Percentiles rank a stretch among this genome's conserved stretches.
These are phyloP conservation scores for Botrytis fragariae DNA, from an alignment of 2,329 filamentous ascomycete genomes.

Conservation along the genomic window DNA sequence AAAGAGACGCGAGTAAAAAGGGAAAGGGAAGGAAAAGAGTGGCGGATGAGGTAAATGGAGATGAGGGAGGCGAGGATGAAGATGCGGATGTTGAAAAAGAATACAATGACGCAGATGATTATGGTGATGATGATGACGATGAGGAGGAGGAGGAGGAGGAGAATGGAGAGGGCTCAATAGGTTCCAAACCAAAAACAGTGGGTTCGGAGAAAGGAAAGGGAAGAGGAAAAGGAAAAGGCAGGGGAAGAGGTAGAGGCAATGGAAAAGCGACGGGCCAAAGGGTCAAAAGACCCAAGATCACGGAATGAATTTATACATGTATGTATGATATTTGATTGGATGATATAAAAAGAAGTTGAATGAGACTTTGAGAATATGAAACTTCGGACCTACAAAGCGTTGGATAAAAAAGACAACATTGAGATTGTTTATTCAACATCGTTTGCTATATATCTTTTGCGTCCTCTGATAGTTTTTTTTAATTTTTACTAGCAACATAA, in stretches of 20 bases:
- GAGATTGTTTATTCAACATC: background rate
- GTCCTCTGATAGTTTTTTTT: too few species aligned
- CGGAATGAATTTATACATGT: background rate
- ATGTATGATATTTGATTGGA: background rate
- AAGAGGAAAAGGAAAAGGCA: conserved; percentile 20
- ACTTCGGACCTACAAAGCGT: background rate
- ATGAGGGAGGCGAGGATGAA: conserved; percentile 6
- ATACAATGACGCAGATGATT: conserved; percentile 9
- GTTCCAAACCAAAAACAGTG: background rate
- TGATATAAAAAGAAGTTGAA: background rate
- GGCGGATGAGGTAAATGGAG: conserved; percentile 16
- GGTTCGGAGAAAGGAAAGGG: conserved; percentile 22
- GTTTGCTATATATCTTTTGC: background rate
- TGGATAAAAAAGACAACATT: background rate
- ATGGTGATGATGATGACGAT: conserved; percentile 1
- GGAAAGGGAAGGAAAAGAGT: conserved; percentile 16
- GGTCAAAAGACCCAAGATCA: background rate
- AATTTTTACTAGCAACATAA: too few species aligned
- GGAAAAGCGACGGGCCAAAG: background rate
- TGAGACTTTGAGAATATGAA: background rate
- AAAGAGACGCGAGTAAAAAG: conserved; percentile 26
- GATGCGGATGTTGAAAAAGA: conserved; percentile 6
- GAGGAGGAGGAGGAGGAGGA: background rate
- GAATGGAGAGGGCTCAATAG: background rate
- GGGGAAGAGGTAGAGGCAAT: background rate